Evolutionary conservation across 495 filamentous ascomycete species (phyloP).

Genomic region (Penicillium taxi): DNA sequence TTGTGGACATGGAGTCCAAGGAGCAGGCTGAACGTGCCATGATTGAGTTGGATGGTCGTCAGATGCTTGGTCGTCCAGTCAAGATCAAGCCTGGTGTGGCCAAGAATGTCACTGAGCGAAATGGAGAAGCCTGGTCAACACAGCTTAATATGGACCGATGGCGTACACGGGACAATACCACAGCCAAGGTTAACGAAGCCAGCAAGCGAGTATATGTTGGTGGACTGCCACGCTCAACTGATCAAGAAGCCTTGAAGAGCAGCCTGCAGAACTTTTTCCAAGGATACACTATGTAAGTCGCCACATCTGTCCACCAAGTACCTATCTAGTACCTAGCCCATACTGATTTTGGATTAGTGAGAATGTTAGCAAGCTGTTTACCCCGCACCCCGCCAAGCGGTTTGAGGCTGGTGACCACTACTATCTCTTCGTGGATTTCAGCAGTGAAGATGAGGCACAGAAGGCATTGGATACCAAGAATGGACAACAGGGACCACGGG

Average conservation of each 20-base stretch:
- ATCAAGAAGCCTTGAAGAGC: slow-evolving; percentile 43
- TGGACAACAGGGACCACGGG: slow-evolving; percentile 38
- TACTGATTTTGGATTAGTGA: slow-evolving; percentile 21
- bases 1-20: slow-evolving; percentile 52
- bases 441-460: slow-evolving; percentile 47
- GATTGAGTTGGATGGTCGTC: slow-evolving; percentile 42
- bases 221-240: slow-evolving; percentile 51
- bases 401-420: slow-evolving; percentile 51
- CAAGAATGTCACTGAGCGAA: slow-evolving; percentile 23
- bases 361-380: slow-evolving; percentile 57
- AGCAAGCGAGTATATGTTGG: slow-evolving; percentile 56
- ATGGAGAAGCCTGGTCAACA: neutral
- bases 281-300: slow-evolving; percentile 44
- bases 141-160: slow-evolving; percentile 22
- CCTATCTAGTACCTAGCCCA: too few relatives aligned
- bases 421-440: slow-evolving; percentile 62
- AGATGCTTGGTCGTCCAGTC: slow-evolving; percentile 47
- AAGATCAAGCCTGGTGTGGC: slow-evolving; percentile 54
- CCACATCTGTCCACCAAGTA: neutral
- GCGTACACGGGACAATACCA: slow-evolving; percentile 23
- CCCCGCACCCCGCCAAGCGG: slow-evolving; percentile 46
- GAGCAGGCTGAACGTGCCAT: slow-evolving; percentile 53
- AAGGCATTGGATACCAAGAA: slow-evolving; percentile 38
- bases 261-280: slow-evolving; percentile 53
- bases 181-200: slow-evolving; percentile 18